phyloP scores from a whole-genome alignment of 192 early-diverging fungal species.

The Linnemannia exigua region DNA sequence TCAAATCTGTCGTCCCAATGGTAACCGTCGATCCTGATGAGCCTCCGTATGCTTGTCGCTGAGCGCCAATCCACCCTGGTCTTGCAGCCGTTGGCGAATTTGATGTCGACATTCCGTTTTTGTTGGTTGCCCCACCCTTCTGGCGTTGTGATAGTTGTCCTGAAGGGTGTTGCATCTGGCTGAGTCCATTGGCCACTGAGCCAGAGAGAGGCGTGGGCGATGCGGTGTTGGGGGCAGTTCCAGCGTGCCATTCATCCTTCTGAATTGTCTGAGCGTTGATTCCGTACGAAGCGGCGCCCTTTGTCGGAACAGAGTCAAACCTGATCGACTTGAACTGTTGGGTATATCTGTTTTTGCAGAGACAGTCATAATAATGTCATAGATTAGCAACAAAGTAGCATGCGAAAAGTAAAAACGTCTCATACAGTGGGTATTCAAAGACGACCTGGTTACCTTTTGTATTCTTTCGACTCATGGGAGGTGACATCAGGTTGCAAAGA shows the following conservation, averaged over 20 bases:
- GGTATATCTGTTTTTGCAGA: constrained; percentile 29
- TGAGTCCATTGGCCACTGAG: constrained; percentile 1
- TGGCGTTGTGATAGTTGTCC: neutral
- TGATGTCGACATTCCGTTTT: neutral
- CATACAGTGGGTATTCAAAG: neutral
- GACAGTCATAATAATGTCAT: neutral
- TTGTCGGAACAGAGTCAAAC: constrained; percentile 48
- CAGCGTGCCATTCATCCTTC: constrained; percentile 12
- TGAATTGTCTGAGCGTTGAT: constrained; percentile 23
- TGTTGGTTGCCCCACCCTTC: neutral
- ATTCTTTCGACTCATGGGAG: constrained; percentile 34
- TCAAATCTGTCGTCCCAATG: constrained; percentile 30
- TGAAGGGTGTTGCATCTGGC: constrained; percentile 3
- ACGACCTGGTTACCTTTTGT: constrained; percentile 25
- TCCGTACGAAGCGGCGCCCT: constrained; percentile 17
- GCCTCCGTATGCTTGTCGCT: neutral
- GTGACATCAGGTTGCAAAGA: constrained; percentile 29
- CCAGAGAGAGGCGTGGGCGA: constrained; percentile 12
- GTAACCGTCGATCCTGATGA: constrained; percentile 35
- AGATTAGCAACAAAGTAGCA: neutral
- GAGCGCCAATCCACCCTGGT: neutral
- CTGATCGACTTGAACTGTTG: constrained; percentile 54
- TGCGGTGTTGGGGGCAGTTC: neutral
- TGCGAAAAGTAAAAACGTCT: neutral
- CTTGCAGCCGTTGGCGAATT: constrained; percentile 6